These are phyloP conservation scores for Wickerhamomyces tratensis DNA, from an alignment of 805 yeast species.

Conservation along the genomic window DNA sequence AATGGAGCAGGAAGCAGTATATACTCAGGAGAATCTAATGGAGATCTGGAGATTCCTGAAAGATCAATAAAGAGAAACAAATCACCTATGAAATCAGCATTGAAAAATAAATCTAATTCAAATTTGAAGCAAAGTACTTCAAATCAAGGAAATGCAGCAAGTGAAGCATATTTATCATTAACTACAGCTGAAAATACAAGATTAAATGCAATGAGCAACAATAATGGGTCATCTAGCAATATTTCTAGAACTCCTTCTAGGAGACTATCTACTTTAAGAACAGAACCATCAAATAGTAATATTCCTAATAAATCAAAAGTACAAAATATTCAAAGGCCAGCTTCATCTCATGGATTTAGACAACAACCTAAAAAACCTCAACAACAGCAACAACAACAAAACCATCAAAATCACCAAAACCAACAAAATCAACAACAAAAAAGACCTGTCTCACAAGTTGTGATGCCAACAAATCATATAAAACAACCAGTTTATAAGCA, in stretches of 20 bases:
- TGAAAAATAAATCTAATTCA: slow-evolving; percentile 20
- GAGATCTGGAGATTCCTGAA: slow-evolving; percentile 20
- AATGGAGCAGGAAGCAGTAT: background rate
- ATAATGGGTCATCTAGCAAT: slow-evolving; percentile 6
- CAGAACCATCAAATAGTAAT: background rate
- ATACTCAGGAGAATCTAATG: slow-evolving; percentile 1
- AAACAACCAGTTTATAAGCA: background rate
- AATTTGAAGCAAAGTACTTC: slow-evolving; percentile 10
- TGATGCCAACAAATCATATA: background rate
- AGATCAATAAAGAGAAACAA: slow-evolving; percentile 21
- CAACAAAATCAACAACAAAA: slow-evolving; percentile 3
- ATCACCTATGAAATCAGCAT: slow-evolving; percentile 27
- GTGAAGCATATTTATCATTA: slow-evolving; percentile 53
- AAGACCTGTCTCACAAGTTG: background rate
- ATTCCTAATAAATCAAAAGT: background rate
- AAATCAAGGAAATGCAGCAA: slow-evolving; percentile 30
- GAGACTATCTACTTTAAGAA: slow-evolving; percentile 20
- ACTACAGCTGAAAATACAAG: slow-evolving; percentile 78
- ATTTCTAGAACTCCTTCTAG: slow-evolving; percentile 16
- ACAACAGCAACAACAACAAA: slow-evolving; percentile 3
- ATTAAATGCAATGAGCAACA: slow-evolving; percentile 41
- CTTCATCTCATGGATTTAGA: background rate
- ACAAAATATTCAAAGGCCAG: background rate
- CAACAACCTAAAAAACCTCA: slow-evolving; percentile 1
- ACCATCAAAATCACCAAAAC: slow-evolving; percentile 6